phyloP scores from a whole-genome alignment of 2,329 filamentous ascomycete genomes.

The Paraphaeosphaeria minitans region DNA sequence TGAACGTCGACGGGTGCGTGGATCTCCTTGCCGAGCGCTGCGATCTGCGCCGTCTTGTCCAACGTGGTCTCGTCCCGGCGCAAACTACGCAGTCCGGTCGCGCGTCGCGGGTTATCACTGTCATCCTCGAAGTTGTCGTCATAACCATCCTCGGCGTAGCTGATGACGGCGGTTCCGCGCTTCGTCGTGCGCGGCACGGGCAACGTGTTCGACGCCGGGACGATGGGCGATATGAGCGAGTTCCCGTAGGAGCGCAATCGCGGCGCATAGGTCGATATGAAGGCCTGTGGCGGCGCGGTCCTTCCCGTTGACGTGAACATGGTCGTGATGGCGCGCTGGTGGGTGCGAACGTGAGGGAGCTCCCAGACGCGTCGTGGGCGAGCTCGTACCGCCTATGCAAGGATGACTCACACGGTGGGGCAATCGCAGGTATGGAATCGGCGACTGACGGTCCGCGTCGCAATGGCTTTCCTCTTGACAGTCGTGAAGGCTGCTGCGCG shows the following conservation, averaged over 20 bases:
- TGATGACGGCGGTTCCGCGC: slow-evolving; percentile 93
- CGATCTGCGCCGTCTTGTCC: slow-evolving; percentile 67
- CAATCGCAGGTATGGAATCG: no score
- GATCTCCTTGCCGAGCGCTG: slow-evolving; percentile 85
- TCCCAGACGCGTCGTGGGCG: slow-evolving; percentile 39
- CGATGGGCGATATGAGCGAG: slow-evolving; percentile 83
- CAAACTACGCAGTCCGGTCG: slow-evolving; percentile 82
- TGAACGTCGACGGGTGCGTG: slow-evolving; percentile 79
- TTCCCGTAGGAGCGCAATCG: slow-evolving; percentile 90
- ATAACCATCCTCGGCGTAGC: slow-evolving; percentile 95
- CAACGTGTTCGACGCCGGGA: slow-evolving; percentile 70
- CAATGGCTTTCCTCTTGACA: slow-evolving; percentile 13
- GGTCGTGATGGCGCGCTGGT: slow-evolving; percentile 30
- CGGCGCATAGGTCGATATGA: slow-evolving; percentile 89
- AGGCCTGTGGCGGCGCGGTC: slow-evolving; percentile 74
- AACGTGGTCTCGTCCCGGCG: slow-evolving; percentile 70
- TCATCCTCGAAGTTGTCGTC: slow-evolving; percentile 81
- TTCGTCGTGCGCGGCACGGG: slow-evolving; percentile 87
- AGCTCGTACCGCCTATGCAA: neutral
- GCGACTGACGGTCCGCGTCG: slow-evolving; percentile 8
- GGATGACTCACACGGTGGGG: neutral
- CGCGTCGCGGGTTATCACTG: slow-evolving; percentile 71
- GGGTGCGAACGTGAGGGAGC: slow-evolving; percentile 34
- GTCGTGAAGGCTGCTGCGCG: slow-evolving; percentile 22
- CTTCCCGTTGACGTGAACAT: slow-evolving; percentile 50